Base-by-base conservation (phyloP, 306 rosid genomes). In the Luffa aegyptiaca region DNA sequence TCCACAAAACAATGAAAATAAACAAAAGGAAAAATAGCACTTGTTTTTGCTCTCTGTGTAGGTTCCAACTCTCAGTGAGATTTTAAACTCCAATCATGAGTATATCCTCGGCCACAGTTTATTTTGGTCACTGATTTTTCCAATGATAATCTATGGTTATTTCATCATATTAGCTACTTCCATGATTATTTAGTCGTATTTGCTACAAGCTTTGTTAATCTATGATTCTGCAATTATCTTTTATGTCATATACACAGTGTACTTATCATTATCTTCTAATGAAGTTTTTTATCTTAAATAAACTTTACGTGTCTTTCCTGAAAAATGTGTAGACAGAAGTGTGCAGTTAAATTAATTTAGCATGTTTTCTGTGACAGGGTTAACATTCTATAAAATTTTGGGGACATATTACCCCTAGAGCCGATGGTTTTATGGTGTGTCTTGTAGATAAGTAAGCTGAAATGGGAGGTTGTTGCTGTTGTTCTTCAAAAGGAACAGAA, bases 401-500 rank as follows among this genome's bases (percentile, higher is more conserved):
- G 82, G 89, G 88, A 86, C 80, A 84, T 72, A 85, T 84, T 84
- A 86, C 84, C 36, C 41, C 61, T 65, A 37, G 63, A 84, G 78
- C 84, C 35, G 5, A 76, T 78, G 68, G 69, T 83, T 53, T 80
- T 58, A 51, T 79, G 81, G 70, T 84, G 83, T 52, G 75, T 62
- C 39, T 80, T 76, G 78, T 79, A 81, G 84, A 76, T 85, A 88
- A 90, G 82, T 61, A 79, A 79, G 81, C 55, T 31, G 79, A 81
- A 68, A 94, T 94, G 98, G 98, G 98, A 81, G 91, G 92, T 83
- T 94, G 97, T 83, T 94, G 98, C 72, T 94, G 97, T 16, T 90
- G 95, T 90, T 85, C 90, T 82, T 80, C 91, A 20, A 85, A 80
- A 82, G 88, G 85, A 84, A 81, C 87, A 39, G 91, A 85, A 62